A percentile compares a stretch with the other conserved stretches of the same genome.
Conservation (phyloP, 768 basidiomycete species). For the Mycena epipterygia region DNA sequence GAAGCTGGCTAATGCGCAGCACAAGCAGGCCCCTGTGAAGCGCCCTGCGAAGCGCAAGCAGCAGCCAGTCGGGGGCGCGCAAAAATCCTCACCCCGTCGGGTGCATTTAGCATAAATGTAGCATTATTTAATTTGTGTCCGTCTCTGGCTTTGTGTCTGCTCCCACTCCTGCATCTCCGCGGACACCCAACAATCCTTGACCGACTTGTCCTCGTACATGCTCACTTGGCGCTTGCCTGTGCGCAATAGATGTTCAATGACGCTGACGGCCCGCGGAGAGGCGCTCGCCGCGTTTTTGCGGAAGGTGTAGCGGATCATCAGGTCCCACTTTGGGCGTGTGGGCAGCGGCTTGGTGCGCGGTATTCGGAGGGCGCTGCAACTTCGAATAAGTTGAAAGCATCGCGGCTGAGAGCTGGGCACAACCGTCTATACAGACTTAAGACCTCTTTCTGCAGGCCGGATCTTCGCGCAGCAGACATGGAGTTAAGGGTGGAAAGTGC, state of each 20-base stretch:
- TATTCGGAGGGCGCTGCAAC: constrained; percentile 81
- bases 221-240: constrained; percentile 77
- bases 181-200: constrained; percentile 84
- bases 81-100: background rate
- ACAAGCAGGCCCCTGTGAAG: too few species aligned
- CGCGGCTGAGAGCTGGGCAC: constrained; percentile 7
- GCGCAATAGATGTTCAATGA: constrained; percentile 84
- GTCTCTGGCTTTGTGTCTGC: constrained; percentile 40
- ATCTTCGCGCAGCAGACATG: constrained; percentile 49
- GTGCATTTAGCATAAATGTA: constrained; percentile 26
- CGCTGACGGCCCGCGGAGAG: constrained; percentile 74
- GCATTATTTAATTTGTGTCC: background rate
- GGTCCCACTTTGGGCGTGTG: constrained; percentile 73
- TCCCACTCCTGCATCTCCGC: constrained; percentile 80
- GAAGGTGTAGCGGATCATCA: constrained; percentile 80
- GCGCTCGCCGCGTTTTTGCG: constrained; percentile 71
- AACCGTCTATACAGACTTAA: constrained; percentile 61
- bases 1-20: constrained; percentile 19
- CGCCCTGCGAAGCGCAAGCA: constrained; percentile 26
- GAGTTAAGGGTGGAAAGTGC: background rate
- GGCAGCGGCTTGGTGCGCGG: constrained; percentile 73
- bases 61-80: constrained; percentile 9
- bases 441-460: constrained; percentile 69
- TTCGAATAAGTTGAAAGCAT: constrained; percentile 10
- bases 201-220: constrained; percentile 73